Percentiles rank a stretch among this genome's conserved stretches.
Evolutionary conservation across 73 alveolate genomes (phyloP).

Genomic region (Breviolum minutum): DNA sequence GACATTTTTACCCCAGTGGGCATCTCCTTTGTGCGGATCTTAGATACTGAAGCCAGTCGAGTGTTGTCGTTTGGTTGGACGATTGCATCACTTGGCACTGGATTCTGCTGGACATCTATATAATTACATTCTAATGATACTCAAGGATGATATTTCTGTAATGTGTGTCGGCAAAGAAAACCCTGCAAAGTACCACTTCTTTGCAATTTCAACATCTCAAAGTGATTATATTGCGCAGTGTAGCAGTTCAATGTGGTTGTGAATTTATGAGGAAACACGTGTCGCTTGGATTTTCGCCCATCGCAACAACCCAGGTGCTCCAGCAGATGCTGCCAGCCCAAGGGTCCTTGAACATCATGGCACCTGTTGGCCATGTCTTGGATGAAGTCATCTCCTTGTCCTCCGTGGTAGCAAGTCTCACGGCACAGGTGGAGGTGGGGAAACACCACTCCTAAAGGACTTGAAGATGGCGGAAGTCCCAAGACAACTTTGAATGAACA

Average conservation of each 20-base stretch:
- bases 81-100: too few species aligned
- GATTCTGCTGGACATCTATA: too few species aligned
- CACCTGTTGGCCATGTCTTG: not conserved
- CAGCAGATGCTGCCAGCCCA: not conserved
- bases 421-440: not conserved
- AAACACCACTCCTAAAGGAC: too few species aligned
- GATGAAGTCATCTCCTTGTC: not conserved
- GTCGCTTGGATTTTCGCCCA: not conserved
- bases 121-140: too few species aligned
- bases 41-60: not conserved
- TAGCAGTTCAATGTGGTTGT: not conserved
- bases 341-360: not conserved
- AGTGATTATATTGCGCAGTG: too few species aligned
- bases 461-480: not conserved
- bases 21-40: constrained; percentile 23
- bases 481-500: not conserved
- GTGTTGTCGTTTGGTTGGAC: too few species aligned
- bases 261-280: not conserved
- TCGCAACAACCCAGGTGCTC: not conserved
- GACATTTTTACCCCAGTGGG: constrained; percentile 31
- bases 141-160: too few species aligned
- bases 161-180: too few species aligned
- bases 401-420: not conserved
- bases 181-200: too few species aligned
- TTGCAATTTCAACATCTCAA: too few species aligned